phyloP scores from a whole-genome alignment of 176 grass and related monocot genomes.

The Oryza brachyantha region DNA sequence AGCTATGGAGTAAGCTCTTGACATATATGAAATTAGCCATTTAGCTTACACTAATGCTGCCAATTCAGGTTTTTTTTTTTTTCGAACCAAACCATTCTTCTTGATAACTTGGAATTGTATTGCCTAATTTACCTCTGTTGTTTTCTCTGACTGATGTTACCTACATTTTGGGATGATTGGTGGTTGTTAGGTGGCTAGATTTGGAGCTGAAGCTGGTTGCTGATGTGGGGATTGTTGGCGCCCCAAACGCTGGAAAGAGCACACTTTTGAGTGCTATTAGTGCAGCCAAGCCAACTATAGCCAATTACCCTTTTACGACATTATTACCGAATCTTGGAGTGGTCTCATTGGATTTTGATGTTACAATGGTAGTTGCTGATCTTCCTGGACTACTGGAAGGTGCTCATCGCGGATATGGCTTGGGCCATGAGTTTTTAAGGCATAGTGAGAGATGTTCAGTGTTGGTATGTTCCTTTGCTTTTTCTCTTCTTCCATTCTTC shows the following conservation, averaged over 20 bases:
- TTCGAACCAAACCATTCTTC: background rate
- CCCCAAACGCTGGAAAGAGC: conserved; percentile 98
- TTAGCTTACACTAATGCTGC: background rate
- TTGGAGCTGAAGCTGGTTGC: conserved; percentile 96
- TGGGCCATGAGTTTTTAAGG: conserved; percentile 93
- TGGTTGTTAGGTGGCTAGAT: conserved; percentile 80
- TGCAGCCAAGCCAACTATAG: conserved; percentile 91
- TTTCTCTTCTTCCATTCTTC: background rate
- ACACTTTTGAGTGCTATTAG: conserved; percentile 80
- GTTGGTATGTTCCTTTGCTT: conserved; percentile 45
- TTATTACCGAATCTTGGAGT: conserved; percentile 96
- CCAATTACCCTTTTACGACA: conserved; percentile 96
- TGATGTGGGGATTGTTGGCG: conserved; percentile 96
- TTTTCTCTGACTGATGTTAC: background rate
- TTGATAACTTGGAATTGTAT: background rate
- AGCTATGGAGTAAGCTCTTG: background rate
- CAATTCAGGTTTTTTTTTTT: background rate
- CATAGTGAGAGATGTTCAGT: conserved; percentile 91
- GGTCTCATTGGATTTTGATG: conserved; percentile 91
- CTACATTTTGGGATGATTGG: conserved; percentile 15
- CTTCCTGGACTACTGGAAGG: conserved; percentile 96
- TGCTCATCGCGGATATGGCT: conserved; percentile 86
- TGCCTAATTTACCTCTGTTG: background rate
- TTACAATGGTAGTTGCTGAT: conserved; percentile 92
- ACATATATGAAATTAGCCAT: background rate